A percentile compares a stretch with the other conserved stretches of the same genome.
phyloP scores from a whole-genome alignment of 106 monocot genomes.

The Dactylorhiza incarnata region DNA sequence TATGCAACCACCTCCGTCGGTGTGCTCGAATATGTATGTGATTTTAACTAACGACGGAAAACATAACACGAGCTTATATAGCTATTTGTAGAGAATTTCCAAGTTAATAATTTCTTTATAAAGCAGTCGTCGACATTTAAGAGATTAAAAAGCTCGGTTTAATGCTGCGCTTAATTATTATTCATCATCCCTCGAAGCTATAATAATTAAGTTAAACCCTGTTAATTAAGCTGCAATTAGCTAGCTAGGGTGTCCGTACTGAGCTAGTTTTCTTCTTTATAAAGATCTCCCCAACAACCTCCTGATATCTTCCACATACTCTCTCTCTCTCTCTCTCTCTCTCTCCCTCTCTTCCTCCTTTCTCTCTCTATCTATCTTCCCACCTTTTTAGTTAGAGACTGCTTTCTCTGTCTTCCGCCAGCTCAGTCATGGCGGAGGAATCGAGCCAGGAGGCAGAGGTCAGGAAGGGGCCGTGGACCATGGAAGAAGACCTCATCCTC shows the following conservation, averaged over 20 bases:
- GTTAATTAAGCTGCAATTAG: background rate
- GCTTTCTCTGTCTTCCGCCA: background rate
- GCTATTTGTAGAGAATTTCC: no score
- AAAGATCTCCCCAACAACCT: constrained; percentile 2
- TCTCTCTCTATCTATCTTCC: no score
- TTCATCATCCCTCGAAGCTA: background rate
- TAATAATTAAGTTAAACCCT: background rate
- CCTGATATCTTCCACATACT: background rate
- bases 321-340: constrained; percentile 1
- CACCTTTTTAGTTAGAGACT: no score
- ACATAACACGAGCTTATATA: no score
- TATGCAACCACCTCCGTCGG: no score
- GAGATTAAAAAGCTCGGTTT: background rate
- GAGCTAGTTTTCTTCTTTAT: constrained; percentile 5
- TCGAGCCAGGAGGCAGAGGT: constrained; percentile 23
- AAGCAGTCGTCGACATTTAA: background rate
- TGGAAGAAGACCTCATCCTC: constrained; percentile 46
- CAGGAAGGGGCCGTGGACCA: constrained; percentile 46
- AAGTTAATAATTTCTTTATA: background rate
- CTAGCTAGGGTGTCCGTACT: background rate
- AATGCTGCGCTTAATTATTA: background rate
- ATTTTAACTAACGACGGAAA: no score
- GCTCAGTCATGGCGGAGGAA: constrained; percentile 15
- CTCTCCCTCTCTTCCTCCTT: background rate
- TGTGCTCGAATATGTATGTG: no score